These are phyloP conservation scores for Stellera chamaejasme DNA, from an alignment of 345 rosid genomes.

Conservation along the genomic window DNA sequence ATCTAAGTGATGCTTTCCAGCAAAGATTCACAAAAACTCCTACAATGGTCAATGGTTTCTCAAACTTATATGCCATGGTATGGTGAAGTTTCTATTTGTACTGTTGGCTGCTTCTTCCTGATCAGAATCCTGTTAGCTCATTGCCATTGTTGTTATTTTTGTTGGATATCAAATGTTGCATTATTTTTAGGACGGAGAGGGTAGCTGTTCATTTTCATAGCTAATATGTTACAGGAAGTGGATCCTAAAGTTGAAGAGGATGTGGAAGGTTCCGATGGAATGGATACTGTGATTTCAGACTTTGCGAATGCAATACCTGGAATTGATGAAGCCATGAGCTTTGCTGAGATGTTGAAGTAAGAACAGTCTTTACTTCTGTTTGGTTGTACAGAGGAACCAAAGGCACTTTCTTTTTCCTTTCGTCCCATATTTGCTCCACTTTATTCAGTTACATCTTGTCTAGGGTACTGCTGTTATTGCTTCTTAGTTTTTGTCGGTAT, in stretches of 20 bases:
- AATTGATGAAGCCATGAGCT: slow-evolving; percentile 99
- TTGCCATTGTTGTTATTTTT: neutral
- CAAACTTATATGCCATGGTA: slow-evolving; percentile 95
- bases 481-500: no score
- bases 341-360: slow-evolving; percentile 97
- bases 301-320: slow-evolving; percentile 97
- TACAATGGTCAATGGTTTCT: slow-evolving; percentile 82
- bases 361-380: slow-evolving; percentile 4
- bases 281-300: slow-evolving; percentile 88
- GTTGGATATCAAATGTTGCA: neutral
- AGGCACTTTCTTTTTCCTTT: neutral
- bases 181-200: neutral
- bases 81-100: slow-evolving; percentile 34
- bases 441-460: no score
- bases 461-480: no score
- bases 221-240: slow-evolving; percentile 52
- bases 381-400: neutral
- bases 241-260: slow-evolving; percentile 98
- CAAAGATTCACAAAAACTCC: slow-evolving; percentile 89
- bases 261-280: slow-evolving; percentile 56
- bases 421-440: neutral
- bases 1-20: slow-evolving; percentile 98
- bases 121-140: slow-evolving; percentile 10
- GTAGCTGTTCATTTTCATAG: no score
- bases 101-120: neutral